These are phyloP conservation scores for Solanum infundibuliforme DNA, from an alignment of 257 asterid genomes.

Conservation along the genomic window DNA sequence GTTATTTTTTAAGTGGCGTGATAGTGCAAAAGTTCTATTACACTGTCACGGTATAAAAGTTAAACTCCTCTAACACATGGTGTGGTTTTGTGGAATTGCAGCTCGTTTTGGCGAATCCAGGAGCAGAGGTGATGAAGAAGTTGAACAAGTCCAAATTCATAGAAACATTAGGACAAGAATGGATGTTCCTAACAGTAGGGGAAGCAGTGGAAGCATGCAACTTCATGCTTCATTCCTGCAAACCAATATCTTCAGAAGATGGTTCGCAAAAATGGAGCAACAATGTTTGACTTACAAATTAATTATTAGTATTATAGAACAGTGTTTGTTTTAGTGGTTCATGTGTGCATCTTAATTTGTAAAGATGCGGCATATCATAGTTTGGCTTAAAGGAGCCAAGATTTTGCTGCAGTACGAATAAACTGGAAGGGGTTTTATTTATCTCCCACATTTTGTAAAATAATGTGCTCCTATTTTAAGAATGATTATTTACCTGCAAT, in stretches of 20 bases:
- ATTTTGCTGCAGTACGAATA: not conserved
- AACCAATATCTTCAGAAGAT: slow-evolving; percentile 19
- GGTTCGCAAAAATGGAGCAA: slow-evolving; percentile 28
- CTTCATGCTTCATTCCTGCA: slow-evolving; percentile 66
- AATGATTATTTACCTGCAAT: not conserved
- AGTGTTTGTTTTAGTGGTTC: not conserved
- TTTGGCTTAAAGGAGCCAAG: not conserved
- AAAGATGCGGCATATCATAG: not conserved
- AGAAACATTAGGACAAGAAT: slow-evolving; percentile 67
- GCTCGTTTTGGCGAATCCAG: slow-evolving; percentile 75
- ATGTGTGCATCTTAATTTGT: not conserved
- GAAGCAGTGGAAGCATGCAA: slow-evolving; percentile 89
- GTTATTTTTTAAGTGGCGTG: not conserved
- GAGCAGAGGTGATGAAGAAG: slow-evolving; percentile 91
- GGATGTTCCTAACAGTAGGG: slow-evolving; percentile 80
- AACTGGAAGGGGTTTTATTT: not conserved
- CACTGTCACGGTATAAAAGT: not conserved
- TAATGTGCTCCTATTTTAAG: not conserved
- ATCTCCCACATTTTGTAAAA: not conserved
- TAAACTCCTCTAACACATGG: not conserved
- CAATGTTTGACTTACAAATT: slow-evolving; percentile 22
- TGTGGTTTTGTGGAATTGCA: slow-evolving; percentile 3
- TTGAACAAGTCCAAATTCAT: slow-evolving; percentile 57
- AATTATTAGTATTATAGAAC: not conserved
- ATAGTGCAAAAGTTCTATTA: not conserved